A percentile compares a stretch with the other conserved stretches of the same genome.
Conservation (phyloP, 306 rosid genomes). For the Vachellia pachyceras region DNA sequence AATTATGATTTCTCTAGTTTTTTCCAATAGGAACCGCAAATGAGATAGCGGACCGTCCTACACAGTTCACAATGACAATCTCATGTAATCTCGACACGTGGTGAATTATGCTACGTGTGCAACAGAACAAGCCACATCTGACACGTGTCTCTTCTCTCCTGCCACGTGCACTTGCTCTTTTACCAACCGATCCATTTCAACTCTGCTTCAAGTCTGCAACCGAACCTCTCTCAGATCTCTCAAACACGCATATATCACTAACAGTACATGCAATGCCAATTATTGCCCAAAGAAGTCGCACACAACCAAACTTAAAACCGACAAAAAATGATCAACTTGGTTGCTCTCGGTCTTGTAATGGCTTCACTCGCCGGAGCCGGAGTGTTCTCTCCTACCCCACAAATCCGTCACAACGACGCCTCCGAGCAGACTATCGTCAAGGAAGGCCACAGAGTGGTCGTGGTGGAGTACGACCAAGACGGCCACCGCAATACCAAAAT, state of each 20-base stretch:
- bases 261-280: background rate
- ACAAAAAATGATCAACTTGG: slow-evolving; percentile 59
- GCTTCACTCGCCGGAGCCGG: slow-evolving; percentile 63
- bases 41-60: background rate
- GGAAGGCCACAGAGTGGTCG: slow-evolving; percentile 70
- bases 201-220: slow-evolving; percentile 2
- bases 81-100: slow-evolving; percentile 24
- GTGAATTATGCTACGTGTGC: slow-evolving; percentile 33
- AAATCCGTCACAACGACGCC: slow-evolving; percentile 14
- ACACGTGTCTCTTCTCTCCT: slow-evolving; percentile 18
- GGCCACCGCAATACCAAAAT: slow-evolving; percentile 67
- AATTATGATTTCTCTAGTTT: too few relatives aligned
- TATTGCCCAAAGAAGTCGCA: background rate
- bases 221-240: background rate
- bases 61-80: background rate
- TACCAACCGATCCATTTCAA: background rate
- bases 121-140: background rate
- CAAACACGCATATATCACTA: background rate
- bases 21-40: too few relatives aligned
- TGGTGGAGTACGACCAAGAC: slow-evolving; percentile 68
- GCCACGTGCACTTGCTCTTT: slow-evolving; percentile 31
- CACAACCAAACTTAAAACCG: background rate
- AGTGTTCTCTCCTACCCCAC: slow-evolving; percentile 58
- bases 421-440: slow-evolving; percentile 53
- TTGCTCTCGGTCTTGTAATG: slow-evolving; percentile 54